A percentile compares a stretch with the other conserved stretches of the same genome.
These are phyloP conservation scores for Pseudopyricularia cyperi DNA, from an alignment of 2,329 filamentous ascomycete species.

Conservation along the genomic window DNA sequence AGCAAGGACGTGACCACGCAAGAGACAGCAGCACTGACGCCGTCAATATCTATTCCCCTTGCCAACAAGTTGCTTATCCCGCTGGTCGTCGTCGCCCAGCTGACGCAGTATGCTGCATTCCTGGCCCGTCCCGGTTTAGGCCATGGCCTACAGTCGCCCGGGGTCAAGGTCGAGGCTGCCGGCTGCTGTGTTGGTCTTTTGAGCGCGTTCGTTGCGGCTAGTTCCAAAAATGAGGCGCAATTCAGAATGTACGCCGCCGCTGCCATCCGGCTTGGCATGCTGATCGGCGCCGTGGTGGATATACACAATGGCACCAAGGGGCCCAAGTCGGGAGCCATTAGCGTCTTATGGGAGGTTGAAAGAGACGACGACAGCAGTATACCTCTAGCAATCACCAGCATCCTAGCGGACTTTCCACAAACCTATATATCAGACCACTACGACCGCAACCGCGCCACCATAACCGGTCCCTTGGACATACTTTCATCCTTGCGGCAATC, in stretches of 20 bases:
- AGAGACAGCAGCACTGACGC: background rate
- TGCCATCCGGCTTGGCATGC: conserved; percentile 23
- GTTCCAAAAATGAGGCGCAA: conserved; percentile 12
- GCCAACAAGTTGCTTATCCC: conserved; percentile 19
- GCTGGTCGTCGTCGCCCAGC: conserved; percentile 23
- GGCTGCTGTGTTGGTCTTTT: conserved; percentile 27
- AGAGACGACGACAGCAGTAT: background rate
- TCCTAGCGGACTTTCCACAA: background rate
- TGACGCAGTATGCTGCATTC: conserved; percentile 17
- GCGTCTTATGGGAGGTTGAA: background rate
- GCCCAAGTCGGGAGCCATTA: background rate
- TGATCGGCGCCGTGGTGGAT: conserved; percentile 23
- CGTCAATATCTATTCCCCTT: background rate
- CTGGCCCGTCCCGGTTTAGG: background rate
- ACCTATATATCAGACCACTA: conserved; percentile 7
- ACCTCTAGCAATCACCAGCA: background rate
- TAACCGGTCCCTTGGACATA: conserved; percentile 12
- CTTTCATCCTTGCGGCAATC: conserved; percentile 6
- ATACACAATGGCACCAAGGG: conserved; percentile 12
- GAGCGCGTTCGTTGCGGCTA: conserved; percentile 21
- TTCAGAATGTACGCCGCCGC: conserved; percentile 20
- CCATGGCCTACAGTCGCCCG: background rate
- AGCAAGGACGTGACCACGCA: background rate
- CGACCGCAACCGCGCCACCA: conserved; percentile 21
- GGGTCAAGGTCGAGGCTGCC: conserved; percentile 5